Percentiles rank a stretch among this genome's conserved stretches.
Evolutionary conservation across 1,139 yeast genomes (phyloP).

Genomic region (Pichia sp.): DNA sequence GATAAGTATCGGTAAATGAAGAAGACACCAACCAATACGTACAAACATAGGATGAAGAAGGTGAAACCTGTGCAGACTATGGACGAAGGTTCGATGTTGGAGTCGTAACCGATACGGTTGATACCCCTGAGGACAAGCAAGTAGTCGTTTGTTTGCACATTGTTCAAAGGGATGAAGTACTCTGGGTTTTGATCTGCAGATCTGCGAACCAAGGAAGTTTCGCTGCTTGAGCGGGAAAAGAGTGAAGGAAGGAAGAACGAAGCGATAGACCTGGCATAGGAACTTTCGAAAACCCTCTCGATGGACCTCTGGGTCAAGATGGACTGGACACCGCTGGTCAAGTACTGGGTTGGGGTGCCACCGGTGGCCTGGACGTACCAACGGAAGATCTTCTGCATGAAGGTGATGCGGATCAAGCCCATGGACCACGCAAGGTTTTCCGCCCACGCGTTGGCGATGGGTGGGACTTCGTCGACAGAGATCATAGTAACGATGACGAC

Average conservation of each 20-base stretch:
- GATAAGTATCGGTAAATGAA: conserved; percentile 41
- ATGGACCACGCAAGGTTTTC: conserved; percentile 83
- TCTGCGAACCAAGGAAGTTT: conserved; percentile 10
- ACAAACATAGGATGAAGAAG: conserved; percentile 66
- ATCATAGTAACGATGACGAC: conserved; percentile 72
- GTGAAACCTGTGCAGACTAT: conserved; percentile 75
- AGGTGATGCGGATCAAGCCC: conserved; percentile 65
- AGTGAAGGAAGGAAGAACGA: conserved; percentile 8
- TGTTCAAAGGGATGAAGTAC: conserved; percentile 22
- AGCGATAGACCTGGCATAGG: conserved; percentile 17
- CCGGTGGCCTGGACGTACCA: conserved; percentile 83
- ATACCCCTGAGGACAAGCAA: conserved; percentile 70
- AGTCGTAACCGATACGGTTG: conserved; percentile 63
- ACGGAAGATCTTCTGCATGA: conserved; percentile 73
- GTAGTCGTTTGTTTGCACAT: conserved; percentile 31
- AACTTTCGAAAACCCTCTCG: conserved; percentile 28
- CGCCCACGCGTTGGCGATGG: conserved; percentile 77
- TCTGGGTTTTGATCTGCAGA: conserved; percentile 13
- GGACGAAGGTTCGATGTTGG: conserved; percentile 68
- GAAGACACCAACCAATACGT: conserved; percentile 50
- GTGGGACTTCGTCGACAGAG: conserved; percentile 69
- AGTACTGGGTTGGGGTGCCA: conserved; percentile 61
- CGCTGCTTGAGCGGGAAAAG: background rate
- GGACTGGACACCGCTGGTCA: conserved; percentile 51
- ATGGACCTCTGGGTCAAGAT: conserved; percentile 66